phyloP scores from a whole-genome alignment of 2,329 filamentous ascomycete genomes.

The Gaeumannomyces sp. region DNA sequence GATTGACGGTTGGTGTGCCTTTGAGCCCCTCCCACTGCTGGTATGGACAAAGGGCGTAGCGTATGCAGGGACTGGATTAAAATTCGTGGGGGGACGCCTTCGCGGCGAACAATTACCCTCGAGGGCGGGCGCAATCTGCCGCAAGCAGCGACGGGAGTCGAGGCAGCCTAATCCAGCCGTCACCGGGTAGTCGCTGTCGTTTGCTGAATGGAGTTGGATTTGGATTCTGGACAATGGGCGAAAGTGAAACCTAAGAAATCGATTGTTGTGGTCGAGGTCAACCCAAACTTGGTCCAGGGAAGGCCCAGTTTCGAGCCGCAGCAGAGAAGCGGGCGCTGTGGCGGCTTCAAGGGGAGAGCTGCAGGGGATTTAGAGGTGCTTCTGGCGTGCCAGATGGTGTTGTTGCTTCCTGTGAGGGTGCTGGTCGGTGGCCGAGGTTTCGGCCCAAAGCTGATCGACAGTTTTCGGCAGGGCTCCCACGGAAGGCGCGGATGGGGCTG shows the following conservation, averaged over 20 bases:
- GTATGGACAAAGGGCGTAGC: neutral
- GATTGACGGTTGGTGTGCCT: neutral
- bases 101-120: neutral
- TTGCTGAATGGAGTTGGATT: neutral
- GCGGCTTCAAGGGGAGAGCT: neutral
- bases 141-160: neutral
- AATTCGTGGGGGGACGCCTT: neutral
- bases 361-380: constrained; percentile 13
- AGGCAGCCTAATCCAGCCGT: neutral
- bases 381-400: too few species aligned
- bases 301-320: neutral
- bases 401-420: constrained; percentile 7
- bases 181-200: neutral
- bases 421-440: constrained; percentile 21
- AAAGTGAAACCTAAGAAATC: neutral
- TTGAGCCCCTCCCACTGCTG: neutral
- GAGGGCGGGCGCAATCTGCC: neutral
- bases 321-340: neutral
- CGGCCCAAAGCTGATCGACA: constrained; percentile 32
- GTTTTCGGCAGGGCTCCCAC: constrained; percentile 27
- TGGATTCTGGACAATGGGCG: neutral
- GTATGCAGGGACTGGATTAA: neutral
- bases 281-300: neutral
- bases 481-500: neutral
- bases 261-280: neutral